Percentiles rank a stretch among this genome's conserved stretches.
Conservation (phyloP, 225 moss, liverwort and hornwort species). For the Pleurozium schreberi region DNA sequence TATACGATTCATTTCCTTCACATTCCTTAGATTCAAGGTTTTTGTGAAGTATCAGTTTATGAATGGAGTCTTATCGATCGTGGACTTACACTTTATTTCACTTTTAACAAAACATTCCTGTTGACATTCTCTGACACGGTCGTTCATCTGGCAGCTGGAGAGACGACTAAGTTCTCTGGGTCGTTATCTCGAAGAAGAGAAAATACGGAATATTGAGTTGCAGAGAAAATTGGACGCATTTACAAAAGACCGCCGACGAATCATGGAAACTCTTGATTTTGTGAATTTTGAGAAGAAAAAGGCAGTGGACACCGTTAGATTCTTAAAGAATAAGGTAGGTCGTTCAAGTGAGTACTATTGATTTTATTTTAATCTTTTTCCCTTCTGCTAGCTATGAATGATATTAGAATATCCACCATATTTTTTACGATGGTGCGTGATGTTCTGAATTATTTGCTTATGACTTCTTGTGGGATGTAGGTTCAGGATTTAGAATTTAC, state of each 20-base stretch:
- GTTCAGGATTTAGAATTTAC: conserved; percentile 31
- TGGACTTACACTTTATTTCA: background rate
- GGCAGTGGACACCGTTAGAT: conserved; percentile 20
- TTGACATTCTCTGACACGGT: background rate
- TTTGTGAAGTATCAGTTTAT: background rate
- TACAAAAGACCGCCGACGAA: conserved; percentile 33
- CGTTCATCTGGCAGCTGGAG: conserved; percentile 28
- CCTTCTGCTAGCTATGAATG: background rate
- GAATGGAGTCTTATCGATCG: background rate
- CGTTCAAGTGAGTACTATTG: background rate
- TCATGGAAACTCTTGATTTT: conserved; percentile 24
- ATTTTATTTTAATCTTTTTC: background rate
- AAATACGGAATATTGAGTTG: conserved; percentile 20
- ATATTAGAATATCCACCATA: background rate
- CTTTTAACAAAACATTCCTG: background rate
- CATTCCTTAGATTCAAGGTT: background rate
- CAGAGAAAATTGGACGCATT: conserved; percentile 32
- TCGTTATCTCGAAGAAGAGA: conserved; percentile 13
- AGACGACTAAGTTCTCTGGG: conserved; percentile 1
- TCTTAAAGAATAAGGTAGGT: conserved; percentile 31
- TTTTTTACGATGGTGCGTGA: background rate
- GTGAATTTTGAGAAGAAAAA: conserved; percentile 28
- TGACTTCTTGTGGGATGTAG: conserved; percentile 11
- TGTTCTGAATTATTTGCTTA: background rate
- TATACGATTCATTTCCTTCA: background rate